Base-by-base conservation (phyloP, 176 grass and related monocot genomes). In the Aegilops tauschii region DNA sequence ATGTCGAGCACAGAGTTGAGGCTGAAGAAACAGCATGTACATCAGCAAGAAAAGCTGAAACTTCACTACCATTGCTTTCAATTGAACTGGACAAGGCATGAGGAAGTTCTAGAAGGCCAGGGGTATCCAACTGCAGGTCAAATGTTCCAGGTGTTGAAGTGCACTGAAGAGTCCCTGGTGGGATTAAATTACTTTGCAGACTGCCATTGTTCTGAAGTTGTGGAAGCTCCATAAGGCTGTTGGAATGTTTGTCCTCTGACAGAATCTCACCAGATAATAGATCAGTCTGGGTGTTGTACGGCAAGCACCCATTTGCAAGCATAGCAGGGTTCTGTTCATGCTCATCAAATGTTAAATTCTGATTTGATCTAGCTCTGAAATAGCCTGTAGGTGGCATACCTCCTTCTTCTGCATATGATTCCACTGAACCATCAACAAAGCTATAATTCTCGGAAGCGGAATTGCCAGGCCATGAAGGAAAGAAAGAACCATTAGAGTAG, bases 41-140 rank as follows among this genome's bases (percentile, higher is more conserved):
- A 85, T 91, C 90, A 82, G 86, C 65, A 31, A 91, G 77, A 71
- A 91, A 91, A 65, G 77, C 69, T 20, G 90, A 85, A 88, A 88
- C 80, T 54, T 88, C 90, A 88, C 90, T 88, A 37, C 78, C 77
- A 71, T 88, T 88, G 80, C 86, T 88, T 40, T 91, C 90, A 85
- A 88, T 91, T 82, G 90, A 91, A 85, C 90, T 91, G 11, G 90
- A 91, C 37, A 91, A 78, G 23, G 63, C 65, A 77, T 77, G 86
- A 58, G 82, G 77, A 20, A 91, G 39, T 76, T 88, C 90, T 56
- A 86, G 39, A 77, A 85, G 52, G 11, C 82, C 64, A 91, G 82
- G 13, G 14, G 63, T 78, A 81, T 85, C 83, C 71, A 91, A 32
- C 25, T 91, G 86, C 0, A 18, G 70, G 62, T 77, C 77, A 82